A percentile compares a stretch with the other conserved stretches of the same genome.
Conservation (phyloP, 176 grass and related monocot species). For the Zea mays region Zm-B73-REFERENCE-NAM-5.0 NC_050098.1:222247001-222247500, state of each 20-base stretch:
- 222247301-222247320: not conserved
- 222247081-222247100: no score
- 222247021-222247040: no score
- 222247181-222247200: not conserved
- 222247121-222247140: not conserved
- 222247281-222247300: not conserved
- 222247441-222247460: not conserved
- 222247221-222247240: not conserved
- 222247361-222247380: not conserved
- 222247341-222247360: not conserved
- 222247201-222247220: not conserved
- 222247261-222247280: not conserved
- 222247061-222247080: not conserved
- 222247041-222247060: not conserved
- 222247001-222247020: no score
- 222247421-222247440: slow-evolving; percentile 5
- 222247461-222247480: not conserved
- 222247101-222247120: slow-evolving; percentile 16
- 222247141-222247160: not conserved
- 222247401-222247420: slow-evolving; percentile 32
- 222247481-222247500: not conserved
- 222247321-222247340: not conserved
- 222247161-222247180: not conserved
- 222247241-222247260: not conserved
- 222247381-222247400: slow-evolving; percentile 20